Base-by-base conservation (phyloP, 139 green algal genomes). In the Mesotaenium endlicherianum region DNA sequence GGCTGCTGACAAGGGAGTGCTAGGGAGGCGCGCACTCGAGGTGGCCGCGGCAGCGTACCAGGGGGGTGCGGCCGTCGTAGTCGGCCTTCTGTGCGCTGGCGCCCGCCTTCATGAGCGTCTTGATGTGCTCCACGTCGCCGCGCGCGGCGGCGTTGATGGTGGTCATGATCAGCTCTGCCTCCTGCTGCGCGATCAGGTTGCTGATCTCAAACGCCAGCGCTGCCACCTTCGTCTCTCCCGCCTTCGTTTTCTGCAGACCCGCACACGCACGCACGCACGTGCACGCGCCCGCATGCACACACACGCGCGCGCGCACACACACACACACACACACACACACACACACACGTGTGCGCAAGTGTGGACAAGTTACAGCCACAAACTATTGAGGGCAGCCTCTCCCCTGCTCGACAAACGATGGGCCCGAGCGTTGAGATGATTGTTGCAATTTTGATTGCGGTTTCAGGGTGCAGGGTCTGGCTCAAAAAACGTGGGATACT, bases 31-130 rank as follows among this genome's bases (percentile, higher is more conserved):
- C n/a, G n/a, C n/a, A n/a, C n/a, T n/a, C n/a, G n/a, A n/a, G n/a
- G n/a, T 64, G 53, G 53, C 26, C 11, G 38, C 8, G 14, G 31
- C 38, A 74, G 38, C 53, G 36, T 45, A 85, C 78, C 78, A 85
- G 49, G 38, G 78, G 45, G 2, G 78, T 85, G 3, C 78, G 31
- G 40, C 78, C 78, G 41, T 85, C 78, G 26, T 77, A 85, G 39
- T 77, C 59, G 0, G 59, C 41, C 43, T 75, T 84, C 4, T 30
- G 2, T 0, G 77, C 31, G 31, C 79, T 58, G 53, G 58, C 77
- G 31, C 77, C 77, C 11, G 57, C 77, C 17, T 84, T 77, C 0
- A 84, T 75, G n/a, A 84, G 68, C 42, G 3, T 20, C 36, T 59
- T 53, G 6, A 84, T 53, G 1, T 84, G 77, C 34, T 53, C 58